Evolutionary conservation across 2,329 filamentous ascomycete species (phyloP).

Genomic region (Elsinoe ampelina): DNA sequence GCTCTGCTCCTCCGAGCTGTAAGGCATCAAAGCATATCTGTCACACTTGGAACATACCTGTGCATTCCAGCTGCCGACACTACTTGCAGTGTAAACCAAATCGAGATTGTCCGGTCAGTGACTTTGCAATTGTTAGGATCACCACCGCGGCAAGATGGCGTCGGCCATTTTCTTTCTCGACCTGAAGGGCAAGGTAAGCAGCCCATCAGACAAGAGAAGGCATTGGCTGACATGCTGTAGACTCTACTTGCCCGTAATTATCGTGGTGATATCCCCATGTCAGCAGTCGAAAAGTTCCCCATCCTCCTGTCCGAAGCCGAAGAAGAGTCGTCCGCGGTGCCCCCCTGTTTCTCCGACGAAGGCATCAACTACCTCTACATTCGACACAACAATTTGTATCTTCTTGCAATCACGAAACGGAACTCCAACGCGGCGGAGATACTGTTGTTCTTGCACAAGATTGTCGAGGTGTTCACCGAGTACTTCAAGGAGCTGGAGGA

Average conservation of each 20-base stretch:
- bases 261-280: constrained; percentile 97
- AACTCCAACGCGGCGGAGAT: constrained; percentile 99
- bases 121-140: neutral
- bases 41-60: too few relatives aligned
- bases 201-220: neutral
- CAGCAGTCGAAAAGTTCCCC: constrained; percentile 95
- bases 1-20: neutral
- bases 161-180: constrained; percentile 98
- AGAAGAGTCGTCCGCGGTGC: constrained; percentile 96
- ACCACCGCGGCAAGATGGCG: constrained; percentile 54
- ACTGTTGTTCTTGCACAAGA: constrained; percentile 91
- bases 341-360: constrained; percentile 95
- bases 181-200: constrained; percentile 91
- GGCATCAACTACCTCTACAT: constrained; percentile 99
- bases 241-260: constrained; percentile 98
- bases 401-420: constrained; percentile 93
- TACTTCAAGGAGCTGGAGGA: constrained; percentile 99
- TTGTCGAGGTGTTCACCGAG: constrained; percentile 98
- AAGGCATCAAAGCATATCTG: too few relatives aligned
- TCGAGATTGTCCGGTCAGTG: neutral
- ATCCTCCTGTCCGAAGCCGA: constrained; percentile 93
- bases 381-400: constrained; percentile 96
- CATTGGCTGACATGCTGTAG: constrained; percentile 38
- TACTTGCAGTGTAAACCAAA: too few relatives aligned
- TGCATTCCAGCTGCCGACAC: too few relatives aligned